Evolutionary conservation across 192 early-diverging fungal species (phyloP).

Genomic region (Funneliformis mosseae): DNA sequence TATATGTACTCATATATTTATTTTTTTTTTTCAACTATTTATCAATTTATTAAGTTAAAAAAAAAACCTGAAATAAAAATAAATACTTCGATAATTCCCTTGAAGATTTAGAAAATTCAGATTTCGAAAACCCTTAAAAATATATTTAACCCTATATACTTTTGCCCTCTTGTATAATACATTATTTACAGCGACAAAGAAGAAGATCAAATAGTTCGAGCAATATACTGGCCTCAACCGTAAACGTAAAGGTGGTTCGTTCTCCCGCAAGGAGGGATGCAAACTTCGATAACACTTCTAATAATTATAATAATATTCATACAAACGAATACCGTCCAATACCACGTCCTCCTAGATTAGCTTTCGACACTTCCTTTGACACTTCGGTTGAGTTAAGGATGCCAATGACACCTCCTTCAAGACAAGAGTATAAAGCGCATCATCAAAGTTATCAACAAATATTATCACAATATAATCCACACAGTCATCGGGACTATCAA

Average conservation of each 20-base stretch:
- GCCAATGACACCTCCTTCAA: constrained; percentile 22
- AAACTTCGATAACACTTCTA: neutral
- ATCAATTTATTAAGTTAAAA: no score
- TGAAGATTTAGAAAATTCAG: no score
- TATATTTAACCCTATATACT: no score
- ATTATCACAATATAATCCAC: neutral
- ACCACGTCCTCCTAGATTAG: constrained; percentile 24
- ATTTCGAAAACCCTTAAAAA: no score
- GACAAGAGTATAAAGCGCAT: neutral
- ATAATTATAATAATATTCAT: neutral
- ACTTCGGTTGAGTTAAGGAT: neutral
- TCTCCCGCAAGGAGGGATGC: constrained; percentile 17
- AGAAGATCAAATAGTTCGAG: constrained; percentile 33
- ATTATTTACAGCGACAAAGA: constrained; percentile 13
- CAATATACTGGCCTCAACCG: neutral
- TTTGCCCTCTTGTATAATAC: no score
- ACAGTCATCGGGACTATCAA: neutral
- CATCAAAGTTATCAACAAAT: neutral
- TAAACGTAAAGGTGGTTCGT: constrained; percentile 16
- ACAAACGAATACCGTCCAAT: neutral
- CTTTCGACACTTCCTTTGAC: neutral
- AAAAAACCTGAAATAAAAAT: no score
- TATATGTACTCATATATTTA: no score
- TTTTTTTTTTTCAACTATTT: no score
- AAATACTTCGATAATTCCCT: no score